These are phyloP conservation scores for Secale cereale DNA, from an alignment of 176 grass and related monocot species.

Conservation along the genomic window DNA sequence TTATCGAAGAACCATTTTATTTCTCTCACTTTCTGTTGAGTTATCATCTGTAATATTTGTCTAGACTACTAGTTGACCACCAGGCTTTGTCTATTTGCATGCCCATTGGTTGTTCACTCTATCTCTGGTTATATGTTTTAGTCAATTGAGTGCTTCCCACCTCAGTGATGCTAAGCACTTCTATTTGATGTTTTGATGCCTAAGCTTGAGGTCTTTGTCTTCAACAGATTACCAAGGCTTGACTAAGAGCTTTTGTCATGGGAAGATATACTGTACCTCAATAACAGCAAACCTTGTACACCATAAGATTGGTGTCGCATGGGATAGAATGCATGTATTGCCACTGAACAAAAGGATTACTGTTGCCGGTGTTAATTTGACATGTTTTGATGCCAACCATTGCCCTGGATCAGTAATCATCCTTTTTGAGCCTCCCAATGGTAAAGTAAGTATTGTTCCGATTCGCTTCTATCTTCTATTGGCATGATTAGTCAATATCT, in stretches of 20 bases:
- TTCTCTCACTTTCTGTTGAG: background rate
- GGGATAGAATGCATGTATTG: constrained; percentile 79
- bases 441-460: constrained; percentile 62
- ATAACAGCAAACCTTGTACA: constrained; percentile 86
- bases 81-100: background rate
- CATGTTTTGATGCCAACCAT: constrained; percentile 95
- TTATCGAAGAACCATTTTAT: background rate
- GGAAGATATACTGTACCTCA: constrained; percentile 90
- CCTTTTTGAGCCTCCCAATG: constrained; percentile 91
- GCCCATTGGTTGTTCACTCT: background rate
- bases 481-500: background rate
- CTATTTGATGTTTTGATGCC: background rate
- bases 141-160: background rate
- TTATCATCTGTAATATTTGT: background rate
- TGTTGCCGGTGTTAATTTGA: constrained; percentile 68
- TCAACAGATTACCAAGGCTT: constrained; percentile 87
- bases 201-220: constrained; percentile 10
- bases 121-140: background rate
- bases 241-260: constrained; percentile 91
- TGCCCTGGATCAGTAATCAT: constrained; percentile 92
- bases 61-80: background rate
- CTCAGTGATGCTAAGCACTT: background rate
- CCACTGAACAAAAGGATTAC: constrained; percentile 75
- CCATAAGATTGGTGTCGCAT: constrained; percentile 83
- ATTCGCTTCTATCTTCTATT: background rate